Evolutionary conservation across 345 rosid species (phyloP).

Genomic region (Dimocarpus longan): DNA sequence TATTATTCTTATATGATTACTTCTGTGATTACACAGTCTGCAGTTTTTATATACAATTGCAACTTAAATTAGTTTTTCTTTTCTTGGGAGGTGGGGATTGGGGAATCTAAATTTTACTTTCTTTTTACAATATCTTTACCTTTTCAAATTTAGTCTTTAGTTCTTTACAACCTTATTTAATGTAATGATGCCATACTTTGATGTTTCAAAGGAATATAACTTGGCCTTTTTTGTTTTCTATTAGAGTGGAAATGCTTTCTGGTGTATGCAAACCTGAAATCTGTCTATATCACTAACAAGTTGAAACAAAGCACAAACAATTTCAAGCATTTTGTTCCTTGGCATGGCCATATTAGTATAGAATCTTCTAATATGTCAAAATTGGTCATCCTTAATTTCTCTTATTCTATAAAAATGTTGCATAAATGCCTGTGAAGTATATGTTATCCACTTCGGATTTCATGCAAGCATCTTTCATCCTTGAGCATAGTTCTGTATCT

Average conservation of each 20-base stretch:
- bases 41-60: conserved; percentile 1
- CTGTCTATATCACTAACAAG: too few relatives aligned
- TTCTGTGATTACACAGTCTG: conserved; percentile 29
- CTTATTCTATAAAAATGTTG: too few relatives aligned
- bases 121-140: conserved; percentile 13
- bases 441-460: too few relatives aligned
- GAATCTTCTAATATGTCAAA: too few relatives aligned
- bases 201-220: conserved; percentile 7
- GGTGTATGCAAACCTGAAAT: too few relatives aligned
- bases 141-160: conserved; percentile 3
- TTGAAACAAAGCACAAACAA: too few relatives aligned
- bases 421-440: too few relatives aligned
- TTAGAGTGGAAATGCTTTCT: not conserved
- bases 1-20: conserved; percentile 85
- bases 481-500: too few relatives aligned
- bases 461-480: too few relatives aligned
- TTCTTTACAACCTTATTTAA: not conserved
- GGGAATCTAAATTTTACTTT: conserved; percentile 29
- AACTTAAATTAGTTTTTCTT: not conserved
- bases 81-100: not conserved
- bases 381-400: too few relatives aligned
- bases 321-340: too few relatives aligned
- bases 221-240: not conserved
- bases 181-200: conserved; percentile 16
- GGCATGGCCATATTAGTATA: too few relatives aligned